Conservation (phyloP, 108 stramenopile genomes). For the Stephanodiscus minutulus region DNA sequence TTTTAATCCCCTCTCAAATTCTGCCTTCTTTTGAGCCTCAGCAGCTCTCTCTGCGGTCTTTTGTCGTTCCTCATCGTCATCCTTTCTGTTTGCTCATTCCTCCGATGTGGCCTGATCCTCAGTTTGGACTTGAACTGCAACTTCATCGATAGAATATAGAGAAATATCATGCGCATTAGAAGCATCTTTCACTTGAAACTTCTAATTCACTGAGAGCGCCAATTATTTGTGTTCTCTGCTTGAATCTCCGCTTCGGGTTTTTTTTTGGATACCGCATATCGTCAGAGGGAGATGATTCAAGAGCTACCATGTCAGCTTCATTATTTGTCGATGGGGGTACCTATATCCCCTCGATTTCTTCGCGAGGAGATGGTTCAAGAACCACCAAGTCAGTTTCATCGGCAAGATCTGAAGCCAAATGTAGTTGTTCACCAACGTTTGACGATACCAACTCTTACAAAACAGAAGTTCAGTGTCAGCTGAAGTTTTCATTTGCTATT, state of each 20-base stretch:
- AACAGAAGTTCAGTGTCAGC: not conserved
- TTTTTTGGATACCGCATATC: too few relatives aligned
- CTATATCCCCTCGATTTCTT: not conserved
- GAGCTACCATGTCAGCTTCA: not conserved
- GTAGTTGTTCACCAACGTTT: not conserved
- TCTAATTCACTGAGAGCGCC: not conserved
- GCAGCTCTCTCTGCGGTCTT: not conserved
- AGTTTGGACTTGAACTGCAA: not conserved
- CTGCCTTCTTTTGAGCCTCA: conserved; percentile 15
- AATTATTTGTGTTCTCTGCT: conserved; percentile 2
- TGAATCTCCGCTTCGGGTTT: conserved; percentile 15
- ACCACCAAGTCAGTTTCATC: not conserved
- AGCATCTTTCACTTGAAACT: not conserved
- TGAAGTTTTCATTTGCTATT: conserved; percentile 8
- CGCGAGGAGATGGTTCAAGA: not conserved
- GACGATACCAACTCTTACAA: not conserved
- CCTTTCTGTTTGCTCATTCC: conserved; percentile 13
- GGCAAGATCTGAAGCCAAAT: not conserved
- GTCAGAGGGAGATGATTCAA: not conserved
- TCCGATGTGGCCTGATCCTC: conserved; percentile 1
- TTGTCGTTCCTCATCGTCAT: conserved; percentile 9
- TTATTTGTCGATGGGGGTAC: not conserved
- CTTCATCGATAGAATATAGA: not conserved
- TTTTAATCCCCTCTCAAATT: conserved; percentile 19
- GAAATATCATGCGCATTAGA: not conserved